Evolutionary conservation across 2,329 filamentous ascomycete genomes (phyloP), one percentile per base, ranked within the genome.

Genomic region (Elsinoe australis): DNA sequence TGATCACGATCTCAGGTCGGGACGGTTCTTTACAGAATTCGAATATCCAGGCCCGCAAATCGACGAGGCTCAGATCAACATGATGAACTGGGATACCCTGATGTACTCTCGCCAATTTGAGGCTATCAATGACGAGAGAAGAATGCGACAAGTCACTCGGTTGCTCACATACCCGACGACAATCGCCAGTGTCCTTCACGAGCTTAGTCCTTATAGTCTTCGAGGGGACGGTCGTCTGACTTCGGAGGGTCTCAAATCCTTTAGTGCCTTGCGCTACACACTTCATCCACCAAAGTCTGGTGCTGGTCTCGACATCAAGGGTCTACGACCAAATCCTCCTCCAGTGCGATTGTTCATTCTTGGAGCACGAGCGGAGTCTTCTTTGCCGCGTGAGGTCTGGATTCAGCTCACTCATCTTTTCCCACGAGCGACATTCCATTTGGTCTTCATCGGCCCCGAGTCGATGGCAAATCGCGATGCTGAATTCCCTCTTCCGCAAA

Each of bases 81-180:
- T 98, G 85, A 94, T 85, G 34, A 98, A 94, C 65, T 98, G 92
- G 92, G 92, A 98, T 66, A 96, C 92, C 0, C 87, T 94, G 58
- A 72, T 98, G 61, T 98, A 95, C 64, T 94, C 88, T 2, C 77
- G 92, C 59, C 84, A 94, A 59, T 96, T 92, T 59, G 78, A 83
- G 55, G 94, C 94, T 4, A 82, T 98, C 61, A 88, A 98, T 64
- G 81, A 88, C 53, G 89, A 95, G 63, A 79, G 90, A 51, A 83
- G 82, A 59, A 85, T 98, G 81, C 78, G 92, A 52, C 94, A 98
- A 67, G 89, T 88, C 19, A 98, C 92, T 1, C 80, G 88, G 55
- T 75, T 98, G 56, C 71, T 98, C 57, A 98, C 94, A 14, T 98
- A 98, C 64, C 92, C 92, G 1, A 71, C 92, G 51, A 96, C 92